Conservation (phyloP, 2,329 filamentous ascomycete genomes). For the Beauveria sp. region DNA sequence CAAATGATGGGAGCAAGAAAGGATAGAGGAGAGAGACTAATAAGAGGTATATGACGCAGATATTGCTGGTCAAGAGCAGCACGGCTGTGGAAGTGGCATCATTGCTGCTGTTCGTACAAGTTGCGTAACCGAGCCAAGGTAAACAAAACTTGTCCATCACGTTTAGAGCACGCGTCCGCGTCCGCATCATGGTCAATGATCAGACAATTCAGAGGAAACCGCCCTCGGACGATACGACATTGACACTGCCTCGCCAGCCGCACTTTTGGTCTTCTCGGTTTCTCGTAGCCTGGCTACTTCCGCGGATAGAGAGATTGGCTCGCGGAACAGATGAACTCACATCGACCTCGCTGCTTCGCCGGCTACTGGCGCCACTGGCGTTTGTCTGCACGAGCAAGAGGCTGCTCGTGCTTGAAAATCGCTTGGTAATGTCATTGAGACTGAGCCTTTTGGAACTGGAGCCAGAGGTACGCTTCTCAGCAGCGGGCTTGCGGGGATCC, state of each 20-base stretch:
- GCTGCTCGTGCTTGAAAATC: constrained; percentile 53
- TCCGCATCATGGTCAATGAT: not conserved
- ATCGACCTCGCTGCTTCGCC: constrained; percentile 39
- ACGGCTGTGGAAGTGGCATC: not conserved
- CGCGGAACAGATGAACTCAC: constrained; percentile 28
- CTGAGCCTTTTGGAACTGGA: constrained; percentile 51
- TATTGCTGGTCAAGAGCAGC: not conserved
- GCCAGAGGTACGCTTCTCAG: constrained; percentile 44
- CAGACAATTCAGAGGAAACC: constrained; percentile 40
- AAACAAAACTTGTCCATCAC: not conserved
- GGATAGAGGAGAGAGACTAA: not conserved
- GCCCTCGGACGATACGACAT: constrained; percentile 45
- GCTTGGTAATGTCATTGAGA: constrained; percentile 54
- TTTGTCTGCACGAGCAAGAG: constrained; percentile 53
- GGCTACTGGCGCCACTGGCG: constrained; percentile 39
- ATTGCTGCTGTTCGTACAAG: not conserved
- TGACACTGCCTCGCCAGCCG: constrained; percentile 50
- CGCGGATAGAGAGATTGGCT: constrained; percentile 36
- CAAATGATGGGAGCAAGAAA: not conserved
- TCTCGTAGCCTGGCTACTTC: constrained; percentile 22
- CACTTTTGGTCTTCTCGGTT: constrained; percentile 35
- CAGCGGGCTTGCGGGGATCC: constrained; percentile 20
- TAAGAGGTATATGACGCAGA: not conserved
- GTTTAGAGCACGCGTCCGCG: not conserved
- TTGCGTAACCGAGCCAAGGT: not conserved